Evolutionary conservation across 202 grass and related monocot genomes (phyloP).

Genomic region (Brachypodium distachyon): DNA sequence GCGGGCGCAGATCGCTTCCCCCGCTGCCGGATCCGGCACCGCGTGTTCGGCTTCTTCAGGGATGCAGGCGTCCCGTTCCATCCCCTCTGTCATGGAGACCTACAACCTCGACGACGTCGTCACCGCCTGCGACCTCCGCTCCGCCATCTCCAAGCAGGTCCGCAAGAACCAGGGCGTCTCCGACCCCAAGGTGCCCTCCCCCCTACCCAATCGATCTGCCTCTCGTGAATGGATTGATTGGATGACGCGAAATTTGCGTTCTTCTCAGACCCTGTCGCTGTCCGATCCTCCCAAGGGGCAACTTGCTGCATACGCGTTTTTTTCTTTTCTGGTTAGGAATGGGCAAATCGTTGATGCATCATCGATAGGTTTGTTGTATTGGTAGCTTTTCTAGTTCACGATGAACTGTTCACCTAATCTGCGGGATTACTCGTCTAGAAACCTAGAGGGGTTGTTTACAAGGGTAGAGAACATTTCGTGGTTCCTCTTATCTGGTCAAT

Average conservation of each 20-base stretch:
- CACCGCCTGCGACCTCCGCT: slow-evolving; percentile 67
- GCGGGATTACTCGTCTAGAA: too few species aligned
- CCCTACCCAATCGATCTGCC: not conserved
- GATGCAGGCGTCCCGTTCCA: slow-evolving; percentile 70
- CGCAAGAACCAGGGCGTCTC: slow-evolving; percentile 64
- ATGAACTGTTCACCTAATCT: too few species aligned
- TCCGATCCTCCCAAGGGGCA: not conserved
- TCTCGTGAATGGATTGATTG: not conserved
- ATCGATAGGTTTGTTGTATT: not conserved
- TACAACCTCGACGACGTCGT: slow-evolving; percentile 87
- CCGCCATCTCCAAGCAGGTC: slow-evolving; percentile 63
- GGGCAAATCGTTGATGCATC: not conserved
- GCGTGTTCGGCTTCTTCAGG: slow-evolving; percentile 93
- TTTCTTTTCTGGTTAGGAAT: not conserved
- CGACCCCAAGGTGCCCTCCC: slow-evolving; percentile 52
- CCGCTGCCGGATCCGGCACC: too few species aligned
- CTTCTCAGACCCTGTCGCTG: not conserved
- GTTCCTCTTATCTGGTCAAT: too few species aligned
- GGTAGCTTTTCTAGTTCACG: not conserved
- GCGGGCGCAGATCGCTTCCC: too few species aligned
- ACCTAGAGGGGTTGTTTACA: too few species aligned
- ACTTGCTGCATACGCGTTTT: not conserved
- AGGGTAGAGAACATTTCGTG: too few species aligned
- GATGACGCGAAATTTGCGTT: too few species aligned
- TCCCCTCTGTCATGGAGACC: slow-evolving; percentile 80